Evolutionary conservation across 1,284 basidiomycete genomes (phyloP).

Genomic region (Trametes sp.): DNA sequence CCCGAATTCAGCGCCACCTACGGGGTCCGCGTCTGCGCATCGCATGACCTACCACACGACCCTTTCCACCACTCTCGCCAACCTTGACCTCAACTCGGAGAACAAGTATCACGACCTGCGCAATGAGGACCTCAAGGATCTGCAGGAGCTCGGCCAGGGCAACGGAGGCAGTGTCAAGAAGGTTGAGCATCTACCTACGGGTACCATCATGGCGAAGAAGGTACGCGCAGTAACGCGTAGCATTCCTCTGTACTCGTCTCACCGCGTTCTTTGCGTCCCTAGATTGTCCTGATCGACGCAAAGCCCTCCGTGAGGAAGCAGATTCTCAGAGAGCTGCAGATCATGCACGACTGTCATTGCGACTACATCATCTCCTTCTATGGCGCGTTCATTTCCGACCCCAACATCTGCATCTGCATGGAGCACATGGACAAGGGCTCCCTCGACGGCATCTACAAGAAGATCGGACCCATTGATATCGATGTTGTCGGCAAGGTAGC

Average conservation of each 20-base stretch:
- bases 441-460: constrained; percentile 93
- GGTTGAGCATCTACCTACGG: constrained; percentile 92
- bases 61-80: constrained; percentile 77
- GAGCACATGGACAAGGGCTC: constrained; percentile 96
- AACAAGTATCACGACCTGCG: constrained; percentile 75
- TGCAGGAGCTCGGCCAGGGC: constrained; percentile 93
- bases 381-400: constrained; percentile 95
- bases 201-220: constrained; percentile 95
- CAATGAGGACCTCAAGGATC: constrained; percentile 83
- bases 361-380: constrained; percentile 96
- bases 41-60: constrained; percentile 75
- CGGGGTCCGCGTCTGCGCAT: constrained; percentile 49
- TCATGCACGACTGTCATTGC: constrained; percentile 97
- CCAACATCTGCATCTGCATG: constrained; percentile 99
- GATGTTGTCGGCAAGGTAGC: constrained; percentile 92
- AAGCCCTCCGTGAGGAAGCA: constrained; percentile 98
- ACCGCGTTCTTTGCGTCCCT: constrained; percentile 9
- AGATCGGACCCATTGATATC: constrained; percentile 89
- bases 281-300: constrained; percentile 98
- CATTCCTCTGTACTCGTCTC: background rate
- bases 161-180: constrained; percentile 98
- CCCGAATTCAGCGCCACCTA: constrained; percentile 50
- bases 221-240: constrained; percentile 51
- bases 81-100: constrained; percentile 77
- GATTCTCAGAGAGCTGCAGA: constrained; percentile 96